A percentile compares a stretch with the other conserved stretches of the same genome.
phyloP scores from a whole-genome alignment of 495 filamentous ascomycete genomes.

The Hyphodiscus hymeniophilus region DNA sequence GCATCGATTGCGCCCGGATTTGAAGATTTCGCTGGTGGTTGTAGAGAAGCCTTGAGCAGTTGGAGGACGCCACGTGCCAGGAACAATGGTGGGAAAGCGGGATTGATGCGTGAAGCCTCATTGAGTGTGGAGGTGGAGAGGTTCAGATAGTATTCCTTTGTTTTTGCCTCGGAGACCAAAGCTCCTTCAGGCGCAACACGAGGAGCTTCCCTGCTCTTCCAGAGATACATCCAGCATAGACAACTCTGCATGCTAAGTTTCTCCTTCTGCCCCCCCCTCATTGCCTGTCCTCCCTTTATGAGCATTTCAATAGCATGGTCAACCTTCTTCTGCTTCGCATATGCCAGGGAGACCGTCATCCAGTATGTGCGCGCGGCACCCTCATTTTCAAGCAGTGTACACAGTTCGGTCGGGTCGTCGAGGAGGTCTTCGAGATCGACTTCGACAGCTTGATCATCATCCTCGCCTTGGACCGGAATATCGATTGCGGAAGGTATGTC shows the following conservation, averaged over 20 bases:
- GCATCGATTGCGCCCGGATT: conserved; percentile 55
- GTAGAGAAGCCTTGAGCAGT: conserved; percentile 78
- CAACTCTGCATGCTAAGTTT: conserved; percentile 76
- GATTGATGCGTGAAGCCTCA: conserved; percentile 89
- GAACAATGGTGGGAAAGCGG: conserved; percentile 77
- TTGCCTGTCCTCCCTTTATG: conserved; percentile 67
- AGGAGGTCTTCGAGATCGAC: conserved; percentile 83
- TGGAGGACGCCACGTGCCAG: conserved; percentile 87
- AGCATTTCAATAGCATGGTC: conserved; percentile 94
- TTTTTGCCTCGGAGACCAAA: conserved; percentile 60
- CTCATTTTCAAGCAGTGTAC: conserved; percentile 88
- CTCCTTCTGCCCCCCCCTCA: conserved; percentile 70
- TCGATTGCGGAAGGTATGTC: conserved; percentile 86
- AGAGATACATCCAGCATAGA: conserved; percentile 86
- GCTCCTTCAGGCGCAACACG: conserved; percentile 55
- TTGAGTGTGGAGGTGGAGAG: conserved; percentile 85
- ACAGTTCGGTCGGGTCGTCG: conserved; percentile 93
- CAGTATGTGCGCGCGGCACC: conserved; percentile 79
- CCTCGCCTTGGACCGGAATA: conserved; percentile 74
- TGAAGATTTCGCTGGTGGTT: conserved; percentile 60
- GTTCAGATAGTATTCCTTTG: conserved; percentile 88
- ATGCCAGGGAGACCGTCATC: conserved; percentile 95
- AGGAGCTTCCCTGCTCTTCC: conserved; percentile 88
- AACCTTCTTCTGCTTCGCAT: conserved; percentile 87
- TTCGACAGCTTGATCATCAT: conserved; percentile 78